Conservation (phyloP, 495 filamentous ascomycete genomes). For the Hypoxylon cercidicola region DNA sequence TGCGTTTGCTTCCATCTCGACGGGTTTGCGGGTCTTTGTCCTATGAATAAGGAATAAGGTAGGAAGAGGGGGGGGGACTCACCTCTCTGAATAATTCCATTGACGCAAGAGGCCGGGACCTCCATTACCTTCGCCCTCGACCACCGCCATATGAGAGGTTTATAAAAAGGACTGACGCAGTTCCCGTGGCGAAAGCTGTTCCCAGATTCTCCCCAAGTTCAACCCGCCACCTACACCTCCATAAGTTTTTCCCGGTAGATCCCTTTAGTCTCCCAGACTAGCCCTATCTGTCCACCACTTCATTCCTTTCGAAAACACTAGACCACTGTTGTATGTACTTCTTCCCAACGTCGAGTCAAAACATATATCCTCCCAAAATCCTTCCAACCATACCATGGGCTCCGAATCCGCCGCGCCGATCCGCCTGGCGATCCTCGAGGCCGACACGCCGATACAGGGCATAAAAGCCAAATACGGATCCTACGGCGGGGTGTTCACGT, state of each 20-base stretch:
- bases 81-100: not conserved
- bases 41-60: not conserved
- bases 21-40: not conserved
- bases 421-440: constrained; percentile 86
- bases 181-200: too few relatives aligned
- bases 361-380: not conserved
- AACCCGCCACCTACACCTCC: too few relatives aligned
- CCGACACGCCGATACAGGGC: constrained; percentile 72
- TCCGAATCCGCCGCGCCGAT: constrained; percentile 58
- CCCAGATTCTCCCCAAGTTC: not conserved
- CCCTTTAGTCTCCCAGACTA: too few relatives aligned
- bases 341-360: not conserved
- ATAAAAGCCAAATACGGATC: constrained; percentile 71
- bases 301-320: not conserved
- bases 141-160: not conserved
- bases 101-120: not conserved
- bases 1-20: constrained; percentile 9
- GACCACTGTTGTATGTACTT: not conserved
- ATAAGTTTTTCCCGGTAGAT: too few relatives aligned
- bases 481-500: constrained; percentile 77
- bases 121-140: not conserved
- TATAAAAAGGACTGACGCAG: constrained; percentile 4
- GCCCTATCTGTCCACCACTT: not conserved
- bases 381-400: constrained; percentile 32
- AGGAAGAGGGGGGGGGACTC: not conserved